Evolutionary conservation across 106 monocot species (phyloP), one percentile per base, ranked within the genome.

Genomic region (Acorus gramineus): DNA sequence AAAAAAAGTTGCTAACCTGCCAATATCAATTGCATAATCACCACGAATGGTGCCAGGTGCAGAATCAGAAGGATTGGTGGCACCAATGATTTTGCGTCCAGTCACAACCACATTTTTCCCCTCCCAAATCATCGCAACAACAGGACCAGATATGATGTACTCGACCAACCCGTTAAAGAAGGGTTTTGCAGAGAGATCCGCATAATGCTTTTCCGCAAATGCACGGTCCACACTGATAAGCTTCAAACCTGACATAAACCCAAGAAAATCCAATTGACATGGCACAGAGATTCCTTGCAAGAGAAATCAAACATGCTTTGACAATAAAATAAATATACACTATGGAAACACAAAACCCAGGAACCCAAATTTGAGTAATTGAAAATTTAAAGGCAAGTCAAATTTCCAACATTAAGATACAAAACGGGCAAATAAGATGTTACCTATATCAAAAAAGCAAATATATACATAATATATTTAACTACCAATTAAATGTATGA

Each of bases 91-190:
- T 79, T 84, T 86, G 55, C 93, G 83, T 52, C 86, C 93, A 53
- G 89, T 90, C 62, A 70, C 47, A 43, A 94, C 93, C 12, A 94
- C 86, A 44, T 74, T 67, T 73, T 89, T 86, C 10, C 93, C 93
- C 75, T 89, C 93, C 93, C 93, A 94, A 49, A 94, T 81, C 93
- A 94, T 94, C 46, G 93, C 93, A 12, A 94, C 93, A 52, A 94
- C 93, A 2, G 93, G 93, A 46, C 93, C 93, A 6, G 93, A 94
- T 60, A 86, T 78, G 74, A 94, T 89, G 84, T 94, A 94, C 14
- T 94, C 89, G 11, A 94, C 89, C 46, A 94, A 69, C 62, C 82
- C 84, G 4, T 60, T n/a, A 43, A 94, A 94, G 81, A 94, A 94
- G 11, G 93, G 89, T 73, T 86, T 94, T 53, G 83, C 71, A 5